Evolutionary conservation across 148 eudicot species (phyloP).

Genomic region (Vaccinium darrowii): DNA sequence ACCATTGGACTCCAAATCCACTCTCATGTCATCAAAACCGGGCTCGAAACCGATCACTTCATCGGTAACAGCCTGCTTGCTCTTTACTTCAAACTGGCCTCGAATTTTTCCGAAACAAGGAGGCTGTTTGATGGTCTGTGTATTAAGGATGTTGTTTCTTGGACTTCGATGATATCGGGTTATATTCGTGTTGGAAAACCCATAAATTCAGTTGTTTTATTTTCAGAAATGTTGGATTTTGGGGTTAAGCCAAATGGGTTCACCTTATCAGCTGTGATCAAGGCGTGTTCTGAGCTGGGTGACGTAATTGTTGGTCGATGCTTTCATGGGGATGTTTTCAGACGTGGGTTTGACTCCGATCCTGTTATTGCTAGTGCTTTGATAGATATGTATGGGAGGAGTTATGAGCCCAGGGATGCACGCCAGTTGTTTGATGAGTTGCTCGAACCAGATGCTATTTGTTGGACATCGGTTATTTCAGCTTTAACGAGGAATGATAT

Average conservation of each 20-base stretch:
- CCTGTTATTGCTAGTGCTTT: constrained; percentile 57
- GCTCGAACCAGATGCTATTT: constrained; percentile 63
- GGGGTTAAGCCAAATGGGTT: constrained; percentile 78
- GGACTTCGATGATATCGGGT: constrained; percentile 82
- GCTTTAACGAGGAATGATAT: constrained; percentile 57
- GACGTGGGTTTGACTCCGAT: constrained; percentile 57
- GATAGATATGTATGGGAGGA: constrained; percentile 79
- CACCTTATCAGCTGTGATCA: constrained; percentile 65
- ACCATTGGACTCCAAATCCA: constrained; percentile 64
- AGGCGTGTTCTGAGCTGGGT: constrained; percentile 66
- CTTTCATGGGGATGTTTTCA: constrained; percentile 69
- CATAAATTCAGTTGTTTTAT: constrained; percentile 35
- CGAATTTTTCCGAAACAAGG: constrained; percentile 34
- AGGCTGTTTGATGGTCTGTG: constrained; percentile 50
- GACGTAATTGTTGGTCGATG: constrained; percentile 47
- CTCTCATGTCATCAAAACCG: constrained; percentile 53
- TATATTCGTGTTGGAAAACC: constrained; percentile 54
- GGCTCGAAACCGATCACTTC: constrained; percentile 50
- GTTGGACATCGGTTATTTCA: constrained; percentile 74
- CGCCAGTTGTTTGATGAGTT: constrained; percentile 62
- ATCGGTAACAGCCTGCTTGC: constrained; percentile 79
- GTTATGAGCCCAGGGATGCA: constrained; percentile 31
- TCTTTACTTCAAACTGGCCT: constrained; percentile 61
- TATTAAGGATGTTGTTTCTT: constrained; percentile 71
- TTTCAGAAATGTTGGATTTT: constrained; percentile 50